A percentile compares a stretch with the other conserved stretches of the same genome.
Conservation (phyloP, 2,329 filamentous ascomycete genomes). For the Hymenoscyphus linearis region DNA sequence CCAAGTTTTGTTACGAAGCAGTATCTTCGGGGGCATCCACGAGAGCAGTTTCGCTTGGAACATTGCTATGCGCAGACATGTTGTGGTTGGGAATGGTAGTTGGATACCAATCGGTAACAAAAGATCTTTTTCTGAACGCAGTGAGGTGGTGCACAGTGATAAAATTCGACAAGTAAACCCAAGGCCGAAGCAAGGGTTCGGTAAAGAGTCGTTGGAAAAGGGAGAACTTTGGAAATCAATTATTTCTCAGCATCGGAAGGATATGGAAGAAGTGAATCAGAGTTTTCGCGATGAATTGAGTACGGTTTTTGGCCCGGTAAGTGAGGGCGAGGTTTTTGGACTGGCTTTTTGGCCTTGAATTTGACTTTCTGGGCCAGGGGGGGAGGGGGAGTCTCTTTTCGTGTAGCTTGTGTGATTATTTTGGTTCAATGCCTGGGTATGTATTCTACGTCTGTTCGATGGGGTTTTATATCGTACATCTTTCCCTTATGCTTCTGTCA, state of each 20-base stretch:
- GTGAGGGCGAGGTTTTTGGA: constrained; percentile 14
- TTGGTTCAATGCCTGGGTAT: too few relatives aligned
- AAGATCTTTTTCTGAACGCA: neutral
- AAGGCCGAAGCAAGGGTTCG: neutral
- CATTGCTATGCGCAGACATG: constrained; percentile 38
- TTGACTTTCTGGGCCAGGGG: neutral
- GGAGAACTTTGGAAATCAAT: neutral
- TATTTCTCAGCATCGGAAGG: neutral
- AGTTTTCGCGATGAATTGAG: constrained; percentile 16
- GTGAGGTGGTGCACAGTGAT: neutral
- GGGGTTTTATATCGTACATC: too few relatives aligned
- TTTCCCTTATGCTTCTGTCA: too few relatives aligned
- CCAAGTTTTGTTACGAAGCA: constrained; percentile 40
- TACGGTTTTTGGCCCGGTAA: constrained; percentile 13
- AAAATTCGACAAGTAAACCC: neutral
- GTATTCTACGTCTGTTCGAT: too few relatives aligned
- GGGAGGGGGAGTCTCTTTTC: too few relatives aligned
- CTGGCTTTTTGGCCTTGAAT: constrained; percentile 23
- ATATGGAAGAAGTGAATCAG: constrained; percentile 2
- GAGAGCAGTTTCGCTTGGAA: constrained; percentile 42
- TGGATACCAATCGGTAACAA: constrained; percentile 11
- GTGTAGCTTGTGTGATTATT: too few relatives aligned
- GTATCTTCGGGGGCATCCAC: constrained; percentile 38
- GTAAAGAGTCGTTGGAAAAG: neutral
- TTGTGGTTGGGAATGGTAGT: constrained; percentile 10